Percentiles rank a stretch among this genome's conserved stretches.
These are phyloP conservation scores for Conoideocrella luteorostrata DNA, from an alignment of 2,329 filamentous ascomycete genomes.

Conservation along the genomic window DNA sequence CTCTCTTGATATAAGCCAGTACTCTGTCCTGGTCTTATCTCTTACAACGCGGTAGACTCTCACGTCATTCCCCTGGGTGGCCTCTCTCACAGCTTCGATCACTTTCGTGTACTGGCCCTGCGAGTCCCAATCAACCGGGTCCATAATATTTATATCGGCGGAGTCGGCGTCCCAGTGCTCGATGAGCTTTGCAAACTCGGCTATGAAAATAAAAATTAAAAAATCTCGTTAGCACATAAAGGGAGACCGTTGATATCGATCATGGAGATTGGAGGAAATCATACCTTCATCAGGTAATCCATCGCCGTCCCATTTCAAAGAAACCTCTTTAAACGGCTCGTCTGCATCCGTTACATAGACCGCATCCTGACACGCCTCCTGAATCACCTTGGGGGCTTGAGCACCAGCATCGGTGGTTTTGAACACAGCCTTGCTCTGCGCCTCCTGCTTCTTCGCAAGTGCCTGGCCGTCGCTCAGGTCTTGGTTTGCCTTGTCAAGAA, in stretches of 20 bases:
- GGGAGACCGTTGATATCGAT: not conserved
- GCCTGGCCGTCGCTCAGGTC: slow-evolving; percentile 53
- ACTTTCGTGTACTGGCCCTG: slow-evolving; percentile 63
- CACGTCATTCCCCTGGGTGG: slow-evolving; percentile 58
- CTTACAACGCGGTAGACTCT: slow-evolving; percentile 67
- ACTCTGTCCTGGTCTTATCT: slow-evolving; percentile 62
- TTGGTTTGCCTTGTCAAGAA: slow-evolving; percentile 81
- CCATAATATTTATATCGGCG: slow-evolving; percentile 57
- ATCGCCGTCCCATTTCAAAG: slow-evolving; percentile 51
- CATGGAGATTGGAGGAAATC: slow-evolving; percentile 20
- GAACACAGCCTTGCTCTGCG: slow-evolving; percentile 29
- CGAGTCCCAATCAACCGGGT: slow-evolving; percentile 66
- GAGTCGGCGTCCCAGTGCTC: slow-evolving; percentile 46
- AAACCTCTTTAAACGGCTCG: slow-evolving; percentile 76
- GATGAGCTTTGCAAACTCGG: slow-evolving; percentile 64
- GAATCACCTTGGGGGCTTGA: slow-evolving; percentile 54
- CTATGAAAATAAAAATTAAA: slow-evolving; percentile 32
- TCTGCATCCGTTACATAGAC: slow-evolving; percentile 79
- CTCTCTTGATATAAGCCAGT: slow-evolving; percentile 67
- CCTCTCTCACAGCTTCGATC: slow-evolving; percentile 61
- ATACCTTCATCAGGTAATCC: slow-evolving; percentile 56
- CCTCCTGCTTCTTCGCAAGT: slow-evolving; percentile 12
- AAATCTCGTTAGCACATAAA: not conserved
- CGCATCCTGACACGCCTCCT: slow-evolving; percentile 41
- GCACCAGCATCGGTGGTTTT: slow-evolving; percentile 48